Evolutionary conservation across 1,284 basidiomycete genomes (phyloP), one percentile per base, ranked within the genome.

Genomic region (Cryptococcus sp.): DNA sequence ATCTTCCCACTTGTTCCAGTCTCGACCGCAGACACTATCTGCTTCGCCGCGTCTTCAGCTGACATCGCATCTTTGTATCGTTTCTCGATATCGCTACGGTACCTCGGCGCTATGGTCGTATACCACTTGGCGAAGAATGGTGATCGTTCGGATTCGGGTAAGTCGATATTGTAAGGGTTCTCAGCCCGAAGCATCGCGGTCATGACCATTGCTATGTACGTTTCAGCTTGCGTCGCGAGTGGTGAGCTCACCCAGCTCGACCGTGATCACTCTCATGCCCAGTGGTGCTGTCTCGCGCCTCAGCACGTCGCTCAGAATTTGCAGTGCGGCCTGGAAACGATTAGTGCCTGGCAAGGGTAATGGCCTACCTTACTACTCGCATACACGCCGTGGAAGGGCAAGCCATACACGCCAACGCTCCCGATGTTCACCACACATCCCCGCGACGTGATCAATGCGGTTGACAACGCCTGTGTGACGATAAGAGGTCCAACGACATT

Each of bases 361-460:
- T 10, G 10, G 10, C 64, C 44, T 27, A 64, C 65, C 57, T 67
- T 67, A 20, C 56, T 50, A 40, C 45, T 44, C 3, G 48, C 61
- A 49, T 68, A 70, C 3, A 50, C 54, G 16, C 31, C 60, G 13
- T 61, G 46, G 54, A 54, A 68, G 5, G 66, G 62, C 13, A 47
- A 16, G 20, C 57, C 57, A 17, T 49, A 41, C 4, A 47, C 17
- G 0, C 52, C 55, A 4, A 59, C 61, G 41, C 51, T 59, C n/a
- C 64, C 65, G 46, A 68, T 56, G 42, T 70, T 70, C 50, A 70
- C 41, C 15, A 68, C 53, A 49, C 59, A 65, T 50, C 49, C 49
- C 17, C 19, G 4, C 10, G 49, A 50, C n/a, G 7, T 11, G 49
- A 50, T 50, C 49, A 50, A 38, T 6, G 49, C 49, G 23, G 27